phyloP scores from a whole-genome alignment of 2,329 filamentous ascomycete genomes.

The Penicillium occitanis region DNA sequence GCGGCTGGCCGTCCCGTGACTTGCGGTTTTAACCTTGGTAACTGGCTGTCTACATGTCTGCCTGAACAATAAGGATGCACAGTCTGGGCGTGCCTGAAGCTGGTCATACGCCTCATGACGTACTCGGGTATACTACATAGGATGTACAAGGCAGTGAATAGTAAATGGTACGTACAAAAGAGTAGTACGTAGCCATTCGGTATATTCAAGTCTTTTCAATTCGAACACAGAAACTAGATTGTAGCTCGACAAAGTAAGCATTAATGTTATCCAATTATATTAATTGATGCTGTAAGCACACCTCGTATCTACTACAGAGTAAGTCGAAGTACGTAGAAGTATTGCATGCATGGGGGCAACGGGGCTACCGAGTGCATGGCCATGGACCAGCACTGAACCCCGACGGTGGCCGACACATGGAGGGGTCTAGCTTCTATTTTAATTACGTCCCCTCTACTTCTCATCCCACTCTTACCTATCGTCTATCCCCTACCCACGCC shows the following conservation, averaged over 20 bases:
- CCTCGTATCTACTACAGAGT: background rate
- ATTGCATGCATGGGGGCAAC: background rate
- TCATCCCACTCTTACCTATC: no score
- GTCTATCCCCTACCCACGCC: background rate
- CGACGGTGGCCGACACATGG: conserved; percentile 11
- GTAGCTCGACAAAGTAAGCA: no score
- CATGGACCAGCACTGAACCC: background rate
- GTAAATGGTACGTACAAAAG: no score
- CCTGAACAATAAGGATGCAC: conserved; percentile 1
- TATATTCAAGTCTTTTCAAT: no score
- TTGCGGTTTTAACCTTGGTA: background rate
- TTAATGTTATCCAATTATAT: background rate
- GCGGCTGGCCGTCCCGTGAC: conserved; percentile 15
- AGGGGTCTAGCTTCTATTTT: conserved; percentile 8
- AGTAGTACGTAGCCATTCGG: no score
- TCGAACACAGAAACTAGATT: no score
- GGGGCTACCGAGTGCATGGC: background rate
- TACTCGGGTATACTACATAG: background rate
- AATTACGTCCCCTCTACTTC: background rate
- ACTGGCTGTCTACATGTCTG: background rate
- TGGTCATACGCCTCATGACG: conserved; percentile 3
- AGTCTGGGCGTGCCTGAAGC: background rate
- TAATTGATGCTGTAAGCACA: background rate
- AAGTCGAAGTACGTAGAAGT: background rate
- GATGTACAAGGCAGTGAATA: no score